Conservation (phyloP, 2,329 filamentous ascomycete genomes). For the Elsinoe ampelina region DNA sequence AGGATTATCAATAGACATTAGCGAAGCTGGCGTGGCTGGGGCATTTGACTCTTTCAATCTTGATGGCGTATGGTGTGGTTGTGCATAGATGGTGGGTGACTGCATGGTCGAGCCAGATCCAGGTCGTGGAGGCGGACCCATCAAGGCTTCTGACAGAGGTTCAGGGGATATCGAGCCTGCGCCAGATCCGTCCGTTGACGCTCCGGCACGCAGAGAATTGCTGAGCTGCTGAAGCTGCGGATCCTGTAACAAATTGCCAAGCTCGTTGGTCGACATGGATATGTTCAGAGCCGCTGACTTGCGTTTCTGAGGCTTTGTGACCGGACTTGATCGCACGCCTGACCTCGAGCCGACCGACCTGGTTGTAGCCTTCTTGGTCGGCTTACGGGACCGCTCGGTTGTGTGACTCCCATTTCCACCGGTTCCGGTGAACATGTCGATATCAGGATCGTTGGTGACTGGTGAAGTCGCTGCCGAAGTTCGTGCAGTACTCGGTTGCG, state of each 20-base stretch:
- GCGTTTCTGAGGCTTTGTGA: conserved; percentile 54
- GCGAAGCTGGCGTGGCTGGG: conserved; percentile 75
- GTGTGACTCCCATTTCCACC: conserved; percentile 21
- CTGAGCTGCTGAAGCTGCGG: conserved; percentile 23
- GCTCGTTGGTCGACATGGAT: conserved; percentile 37
- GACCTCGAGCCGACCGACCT: conserved; percentile 33
- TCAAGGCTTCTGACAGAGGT: conserved; percentile 36
- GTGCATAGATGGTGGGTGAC: conserved; percentile 58
- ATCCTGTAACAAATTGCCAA: conserved; percentile 33
- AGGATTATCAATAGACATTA: conserved; percentile 50
- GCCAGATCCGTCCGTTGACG: conserved; percentile 31
- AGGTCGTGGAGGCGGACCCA: conserved; percentile 55
- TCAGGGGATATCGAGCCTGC: conserved; percentile 43
- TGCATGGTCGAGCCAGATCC: conserved; percentile 48
- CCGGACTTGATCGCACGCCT: conserved; percentile 61
- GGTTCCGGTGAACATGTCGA: conserved; percentile 34
- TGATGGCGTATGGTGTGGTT: conserved; percentile 27
- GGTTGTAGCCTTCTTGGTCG: conserved; percentile 44
- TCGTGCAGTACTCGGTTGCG: conserved; percentile 45
- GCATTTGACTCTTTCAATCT: conserved; percentile 25
- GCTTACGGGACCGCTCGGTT: conserved; percentile 20
- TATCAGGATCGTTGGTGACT: conserved; percentile 32
- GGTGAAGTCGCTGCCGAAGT: conserved; percentile 42
- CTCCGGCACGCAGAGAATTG: conserved; percentile 20
- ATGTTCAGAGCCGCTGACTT: conserved; percentile 38